These are phyloP conservation scores for Pythium volutum DNA, from an alignment of 352 stramenopile genomes.

Conservation along the genomic window DNA sequence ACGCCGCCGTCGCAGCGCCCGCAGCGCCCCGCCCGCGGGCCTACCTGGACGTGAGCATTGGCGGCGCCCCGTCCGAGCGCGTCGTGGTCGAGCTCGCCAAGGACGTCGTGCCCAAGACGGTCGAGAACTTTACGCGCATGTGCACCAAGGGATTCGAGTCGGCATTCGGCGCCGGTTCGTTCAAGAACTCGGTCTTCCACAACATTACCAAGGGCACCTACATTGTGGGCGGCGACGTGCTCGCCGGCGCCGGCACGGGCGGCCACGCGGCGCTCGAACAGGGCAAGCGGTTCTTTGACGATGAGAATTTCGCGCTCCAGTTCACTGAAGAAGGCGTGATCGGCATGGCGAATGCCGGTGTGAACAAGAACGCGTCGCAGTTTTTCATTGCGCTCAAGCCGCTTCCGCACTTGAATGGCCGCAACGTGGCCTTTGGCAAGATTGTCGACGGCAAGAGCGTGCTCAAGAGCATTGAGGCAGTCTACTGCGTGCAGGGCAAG, in stretches of 20 bases:
- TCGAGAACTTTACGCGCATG: constrained; percentile 75
- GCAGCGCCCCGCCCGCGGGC: constrained; percentile 56
- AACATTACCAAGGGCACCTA: constrained; percentile 84
- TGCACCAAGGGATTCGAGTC: constrained; percentile 69
- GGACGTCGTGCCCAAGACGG: constrained; percentile 76
- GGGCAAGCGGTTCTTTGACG: constrained; percentile 74
- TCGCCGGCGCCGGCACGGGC: constrained; percentile 70
- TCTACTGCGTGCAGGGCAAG: constrained; percentile 84
- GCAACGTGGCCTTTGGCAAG: constrained; percentile 87
- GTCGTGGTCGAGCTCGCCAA: constrained; percentile 82
- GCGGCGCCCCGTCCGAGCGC: constrained; percentile 65
- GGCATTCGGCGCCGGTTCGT: constrained; percentile 62
- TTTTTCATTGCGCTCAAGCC: constrained; percentile 98
- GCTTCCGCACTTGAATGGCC: constrained; percentile 82
- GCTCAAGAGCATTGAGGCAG: constrained; percentile 77
- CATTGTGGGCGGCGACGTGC: constrained; percentile 68
- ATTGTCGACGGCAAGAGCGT: constrained; percentile 80
- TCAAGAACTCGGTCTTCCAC: constrained; percentile 84
- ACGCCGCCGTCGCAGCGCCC: constrained; percentile 57
- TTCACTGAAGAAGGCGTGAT: constrained; percentile 82
- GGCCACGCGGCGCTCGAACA: constrained; percentile 69
- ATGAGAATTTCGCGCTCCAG: constrained; percentile 87
- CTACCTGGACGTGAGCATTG: constrained; percentile 83
- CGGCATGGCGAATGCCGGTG: constrained; percentile 97
- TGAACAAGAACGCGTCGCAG: constrained; percentile 98